A percentile compares a stretch with the other conserved stretches of the same genome.
Conservation (phyloP, 1,284 basidiomycete species). For the Ceratobasidium sp. region DNA sequence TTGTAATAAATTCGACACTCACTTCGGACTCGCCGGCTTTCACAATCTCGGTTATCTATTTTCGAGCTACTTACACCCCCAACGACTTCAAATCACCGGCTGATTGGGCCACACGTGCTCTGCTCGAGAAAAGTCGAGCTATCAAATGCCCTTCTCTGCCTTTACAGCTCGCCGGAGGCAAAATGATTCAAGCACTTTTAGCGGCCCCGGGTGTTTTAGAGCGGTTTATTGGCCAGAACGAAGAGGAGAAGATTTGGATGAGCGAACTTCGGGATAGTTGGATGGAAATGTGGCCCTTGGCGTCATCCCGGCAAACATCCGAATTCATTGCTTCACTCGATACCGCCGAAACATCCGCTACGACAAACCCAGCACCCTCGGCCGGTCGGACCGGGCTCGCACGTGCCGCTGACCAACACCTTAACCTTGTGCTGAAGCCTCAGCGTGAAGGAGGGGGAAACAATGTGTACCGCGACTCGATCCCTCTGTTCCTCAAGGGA, state of each 20-base stretch:
- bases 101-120: slow-evolving; percentile 79
- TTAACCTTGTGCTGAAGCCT: slow-evolving; percentile 89
- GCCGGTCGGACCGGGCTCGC: slow-evolving; percentile 48
- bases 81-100: slow-evolving; percentile 77
- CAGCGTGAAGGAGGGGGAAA: slow-evolving; percentile 98
- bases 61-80: slow-evolving; percentile 89
- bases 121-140: slow-evolving; percentile 83
- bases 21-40: slow-evolving; percentile 55
- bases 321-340: slow-evolving; percentile 29
- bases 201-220: slow-evolving; percentile 82
- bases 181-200: slow-evolving; percentile 95
- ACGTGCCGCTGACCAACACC: slow-evolving; percentile 44
- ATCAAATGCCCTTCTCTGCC: slow-evolving; percentile 95
- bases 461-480: slow-evolving; percentile 91
- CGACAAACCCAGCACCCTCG: slow-evolving; percentile 57
- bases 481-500: slow-evolving; percentile 79
- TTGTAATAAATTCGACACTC: slow-evolving; percentile 61
- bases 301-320: slow-evolving; percentile 53
- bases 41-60: slow-evolving; percentile 90
- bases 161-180: slow-evolving; percentile 93
- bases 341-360: slow-evolving; percentile 52
- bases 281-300: slow-evolving; percentile 78
- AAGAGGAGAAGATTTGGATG: slow-evolving; percentile 54
- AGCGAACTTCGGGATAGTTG: slow-evolving; percentile 74
- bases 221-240: slow-evolving; percentile 68